Evolutionary conservation across 306 rosid species (phyloP).

Genomic region (Adenanthera pavonina): DNA sequence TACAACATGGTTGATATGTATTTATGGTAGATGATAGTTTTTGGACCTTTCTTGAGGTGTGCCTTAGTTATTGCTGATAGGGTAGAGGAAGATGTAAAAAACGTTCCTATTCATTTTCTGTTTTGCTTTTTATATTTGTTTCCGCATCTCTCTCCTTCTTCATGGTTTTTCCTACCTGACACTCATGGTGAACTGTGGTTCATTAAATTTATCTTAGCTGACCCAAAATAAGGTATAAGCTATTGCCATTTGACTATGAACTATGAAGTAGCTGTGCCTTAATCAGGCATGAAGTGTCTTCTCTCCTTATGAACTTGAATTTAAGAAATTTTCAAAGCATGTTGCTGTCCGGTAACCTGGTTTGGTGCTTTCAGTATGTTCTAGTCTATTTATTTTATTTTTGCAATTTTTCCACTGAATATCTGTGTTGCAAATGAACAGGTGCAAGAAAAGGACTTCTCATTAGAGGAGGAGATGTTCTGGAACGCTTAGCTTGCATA

Average conservation of each 20-base stretch:
- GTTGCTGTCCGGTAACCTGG: background rate
- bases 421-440: slow-evolving; percentile 39
- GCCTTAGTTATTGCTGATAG: background rate
- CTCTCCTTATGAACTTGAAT: background rate
- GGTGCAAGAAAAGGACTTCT: slow-evolving; percentile 99
- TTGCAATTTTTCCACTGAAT: background rate
- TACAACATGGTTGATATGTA: background rate
- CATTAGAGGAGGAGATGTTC: slow-evolving; percentile 58
- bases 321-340: too few species aligned
- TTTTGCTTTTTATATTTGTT: background rate
- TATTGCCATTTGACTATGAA: background rate
- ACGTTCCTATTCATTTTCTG: slow-evolving; percentile 7
- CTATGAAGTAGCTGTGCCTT: slow-evolving; percentile 17
- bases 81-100: background rate
- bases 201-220: background rate
- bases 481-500: slow-evolving; percentile 21
- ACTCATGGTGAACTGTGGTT: slow-evolving; percentile 17
- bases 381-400: background rate
- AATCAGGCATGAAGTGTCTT: slow-evolving; percentile 34
- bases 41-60: background rate
- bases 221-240: too few species aligned
- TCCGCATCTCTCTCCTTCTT: too few species aligned
- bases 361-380: slow-evolving; percentile 20
- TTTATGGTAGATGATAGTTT: too few species aligned
- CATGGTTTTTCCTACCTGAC: background rate